Evolutionary conservation across 1,284 basidiomycete species (phyloP), one percentile per base, ranked within the genome.

Genomic region (Tremellales sp.): DNA sequence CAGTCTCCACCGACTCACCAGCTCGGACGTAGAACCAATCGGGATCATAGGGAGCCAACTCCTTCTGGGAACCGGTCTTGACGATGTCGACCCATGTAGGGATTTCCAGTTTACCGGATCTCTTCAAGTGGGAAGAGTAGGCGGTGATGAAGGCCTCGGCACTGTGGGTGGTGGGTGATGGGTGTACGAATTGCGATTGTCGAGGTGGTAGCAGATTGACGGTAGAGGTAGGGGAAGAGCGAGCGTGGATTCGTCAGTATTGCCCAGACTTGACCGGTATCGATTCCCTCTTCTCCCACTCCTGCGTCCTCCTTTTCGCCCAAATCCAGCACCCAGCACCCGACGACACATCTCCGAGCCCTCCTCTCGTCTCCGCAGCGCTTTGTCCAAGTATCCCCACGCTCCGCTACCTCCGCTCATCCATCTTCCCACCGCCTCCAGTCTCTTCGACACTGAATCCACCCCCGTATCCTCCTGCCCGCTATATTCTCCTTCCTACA

Each of bases 11-110:
- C 16, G 25, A 75, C 83, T 68, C 69, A 93, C 92, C 92, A 76
- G 93, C 88, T 66, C 94, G 91, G 71, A 95, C 81, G 79, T 98
- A 98, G 83, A 85, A 99, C 94, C 94, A 99, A 77, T 98, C 95
- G 44, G 90, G 88, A 77, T 98, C 92, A 78, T 97, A 97, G 50
- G 94, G 94, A 46, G 93, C 93, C 58, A 94, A 89, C 79, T 99
- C 94, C 79, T 97, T 98, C 82, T 81, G 94, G 56, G 87, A 77
- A 72, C 91, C 95, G 53, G 94, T 99, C 82, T 99, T 99, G 75
- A 98, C 94, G 67, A 97, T 81, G 77, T 99, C 94, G 54, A 92
- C 94, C 95, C 95, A 99, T 76, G 84, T 87, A 65, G 94, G 94
- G 61, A 99, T 89, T 79, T 99, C 94, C 61, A 97, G 85, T 47